Percentiles rank a stretch among this genome's conserved stretches.
These are phyloP conservation scores for Pyronema omphalodes DNA, from an alignment of 495 filamentous ascomycete genomes.

Conservation along the genomic window DNA sequence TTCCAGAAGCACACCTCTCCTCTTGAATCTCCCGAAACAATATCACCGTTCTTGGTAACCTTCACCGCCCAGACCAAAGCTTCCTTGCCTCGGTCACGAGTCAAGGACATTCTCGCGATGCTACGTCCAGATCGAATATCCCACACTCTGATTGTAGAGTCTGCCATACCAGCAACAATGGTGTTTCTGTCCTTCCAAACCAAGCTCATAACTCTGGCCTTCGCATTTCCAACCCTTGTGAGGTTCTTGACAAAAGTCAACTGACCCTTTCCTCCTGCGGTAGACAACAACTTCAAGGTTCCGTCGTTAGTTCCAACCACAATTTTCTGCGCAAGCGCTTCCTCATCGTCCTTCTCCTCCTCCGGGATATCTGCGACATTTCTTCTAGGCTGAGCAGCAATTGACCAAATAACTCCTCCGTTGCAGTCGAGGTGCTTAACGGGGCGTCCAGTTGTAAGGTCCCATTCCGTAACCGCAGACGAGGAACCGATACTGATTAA, in stretches of 20 bases:
- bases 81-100: conserved; percentile 65
- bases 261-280: conserved; percentile 28
- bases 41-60: conserved; percentile 64
- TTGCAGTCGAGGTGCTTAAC: conserved; percentile 72
- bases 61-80: conserved; percentile 86
- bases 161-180: conserved; percentile 76
- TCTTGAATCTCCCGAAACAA: conserved; percentile 87
- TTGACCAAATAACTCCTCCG: conserved; percentile 91
- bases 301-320: conserved; percentile 87
- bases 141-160: conserved; percentile 78
- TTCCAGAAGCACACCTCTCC: conserved; percentile 89
- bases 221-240: conserved; percentile 54
- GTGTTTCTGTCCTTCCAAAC: conserved; percentile 68
- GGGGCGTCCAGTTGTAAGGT: conserved; percentile 57
- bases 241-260: conserved; percentile 28
- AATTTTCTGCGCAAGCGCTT: conserved; percentile 43
- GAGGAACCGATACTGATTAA: conserved; percentile 96
- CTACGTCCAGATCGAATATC: conserved; percentile 61
- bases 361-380: conserved; percentile 25
- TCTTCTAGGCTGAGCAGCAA: conserved; percentile 65
- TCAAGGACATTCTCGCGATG: conserved; percentile 66
- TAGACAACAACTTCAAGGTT: conserved; percentile 66
- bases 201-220: conserved; percentile 70
- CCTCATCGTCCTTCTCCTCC: conserved; percentile 8
- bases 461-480: conserved; percentile 82